A percentile compares a stretch with the other conserved stretches of the same genome.
phyloP scores from a whole-genome alignment of 164 flowering plant species.

The Magnolia kwangsiensis region DNA sequence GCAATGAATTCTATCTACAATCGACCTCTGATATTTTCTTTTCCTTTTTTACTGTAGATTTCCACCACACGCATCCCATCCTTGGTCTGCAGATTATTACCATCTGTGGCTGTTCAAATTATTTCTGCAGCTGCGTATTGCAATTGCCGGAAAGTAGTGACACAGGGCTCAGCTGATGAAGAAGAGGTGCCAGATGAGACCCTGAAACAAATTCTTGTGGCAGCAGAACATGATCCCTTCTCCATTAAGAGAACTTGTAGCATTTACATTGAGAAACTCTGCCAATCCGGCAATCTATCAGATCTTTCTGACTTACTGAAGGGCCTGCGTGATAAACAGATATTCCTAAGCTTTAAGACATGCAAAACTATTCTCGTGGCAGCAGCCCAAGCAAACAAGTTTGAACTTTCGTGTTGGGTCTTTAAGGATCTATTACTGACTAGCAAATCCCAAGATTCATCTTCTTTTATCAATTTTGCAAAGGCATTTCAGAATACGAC shows the following conservation, averaged over 20 bases:
- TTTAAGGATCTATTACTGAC: slow-evolving; percentile 51
- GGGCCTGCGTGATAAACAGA: slow-evolving; percentile 30
- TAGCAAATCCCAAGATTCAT: slow-evolving; percentile 26
- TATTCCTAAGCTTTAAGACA: slow-evolving; percentile 33
- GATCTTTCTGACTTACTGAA: slow-evolving; percentile 39
- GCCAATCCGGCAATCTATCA: slow-evolving; percentile 37
- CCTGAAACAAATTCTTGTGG: slow-evolving; percentile 32
- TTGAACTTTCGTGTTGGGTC: slow-evolving; percentile 35
- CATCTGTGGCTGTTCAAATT: slow-evolving; percentile 17
- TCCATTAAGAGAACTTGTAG: slow-evolving; percentile 25
- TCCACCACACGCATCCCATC: slow-evolving; percentile 19
- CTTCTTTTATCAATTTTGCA: slow-evolving; percentile 50
- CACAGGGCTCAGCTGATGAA: slow-evolving; percentile 31
- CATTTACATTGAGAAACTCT: slow-evolving; percentile 40
- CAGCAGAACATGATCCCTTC: slow-evolving; percentile 30
- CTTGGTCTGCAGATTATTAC: slow-evolving; percentile 19
- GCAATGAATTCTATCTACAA: background rate
- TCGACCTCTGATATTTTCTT: background rate
- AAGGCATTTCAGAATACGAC: slow-evolving; percentile 42
- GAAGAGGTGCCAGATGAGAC: slow-evolving; percentile 30
- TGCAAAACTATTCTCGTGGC: slow-evolving; percentile 43
- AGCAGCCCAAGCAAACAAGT: slow-evolving; percentile 42
- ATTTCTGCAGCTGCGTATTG: slow-evolving; percentile 1
- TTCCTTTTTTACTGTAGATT: slow-evolving; percentile 26
- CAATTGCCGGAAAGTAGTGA: slow-evolving; percentile 24